Evolutionary conservation across 73 alveolate genomes (phyloP).

Genomic region (Uronychia binucleata): DNA sequence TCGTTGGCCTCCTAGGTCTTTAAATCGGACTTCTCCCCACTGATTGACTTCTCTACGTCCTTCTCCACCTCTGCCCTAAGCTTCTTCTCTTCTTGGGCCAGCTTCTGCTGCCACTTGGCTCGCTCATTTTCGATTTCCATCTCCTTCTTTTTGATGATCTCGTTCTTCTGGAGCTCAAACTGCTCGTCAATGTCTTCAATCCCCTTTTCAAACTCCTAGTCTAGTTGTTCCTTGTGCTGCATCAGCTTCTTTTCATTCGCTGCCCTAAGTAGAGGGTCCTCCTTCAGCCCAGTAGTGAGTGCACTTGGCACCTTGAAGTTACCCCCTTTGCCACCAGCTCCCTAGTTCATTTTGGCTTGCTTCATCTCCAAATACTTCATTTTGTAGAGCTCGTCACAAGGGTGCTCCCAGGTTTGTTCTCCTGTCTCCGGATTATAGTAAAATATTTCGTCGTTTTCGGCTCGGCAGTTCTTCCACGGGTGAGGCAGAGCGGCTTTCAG

Average conservation of each 20-base stretch:
- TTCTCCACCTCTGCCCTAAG: not conserved
- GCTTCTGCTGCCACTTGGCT: not conserved
- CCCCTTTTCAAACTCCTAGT: not conserved
- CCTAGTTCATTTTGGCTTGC: too few species aligned
- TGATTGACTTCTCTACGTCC: not conserved
- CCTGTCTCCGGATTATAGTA: constrained; percentile 60
- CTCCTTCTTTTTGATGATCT: not conserved
- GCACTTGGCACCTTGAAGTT: too few species aligned
- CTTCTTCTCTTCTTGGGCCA: not conserved
- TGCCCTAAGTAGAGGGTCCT: too few species aligned
- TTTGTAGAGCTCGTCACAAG: constrained; percentile 56
- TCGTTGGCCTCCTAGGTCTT: not conserved
- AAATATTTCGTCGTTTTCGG: constrained; percentile 52
- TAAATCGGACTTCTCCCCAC: not conserved
- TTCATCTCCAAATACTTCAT: too few species aligned
- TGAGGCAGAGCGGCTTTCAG: constrained; percentile 53
- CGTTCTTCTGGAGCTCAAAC: not conserved
- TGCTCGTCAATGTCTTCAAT: not conserved
- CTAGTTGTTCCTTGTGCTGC: not conserved
- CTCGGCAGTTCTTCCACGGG: constrained; percentile 60
- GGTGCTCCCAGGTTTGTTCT: constrained; percentile 53
- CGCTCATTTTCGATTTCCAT: not conserved
- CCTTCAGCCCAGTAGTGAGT: too few species aligned
- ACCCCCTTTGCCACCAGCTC: too few species aligned
- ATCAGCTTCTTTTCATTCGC: too few species aligned